phyloP scores from a whole-genome alignment of 306 rosid genomes.

The Rosa rugosa region DNA sequence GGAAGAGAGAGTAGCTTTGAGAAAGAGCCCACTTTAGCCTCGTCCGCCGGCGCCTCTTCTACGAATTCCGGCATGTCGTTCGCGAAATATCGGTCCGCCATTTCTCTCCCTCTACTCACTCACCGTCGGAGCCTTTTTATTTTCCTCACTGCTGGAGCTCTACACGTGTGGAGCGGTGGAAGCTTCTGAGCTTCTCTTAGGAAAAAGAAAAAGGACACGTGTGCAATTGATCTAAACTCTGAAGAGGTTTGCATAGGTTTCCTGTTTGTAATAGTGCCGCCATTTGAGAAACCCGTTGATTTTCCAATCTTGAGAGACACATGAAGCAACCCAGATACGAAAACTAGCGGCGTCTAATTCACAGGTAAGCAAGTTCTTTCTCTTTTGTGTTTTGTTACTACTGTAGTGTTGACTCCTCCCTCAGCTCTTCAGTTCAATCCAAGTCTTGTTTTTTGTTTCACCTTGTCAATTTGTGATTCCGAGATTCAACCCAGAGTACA shows the following conservation, averaged over 20 bases:
- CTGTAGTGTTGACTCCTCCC: no score
- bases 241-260: not conserved
- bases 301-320: not conserved
- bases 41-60: conserved; percentile 40
- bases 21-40: conserved; percentile 34
- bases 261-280: not conserved
- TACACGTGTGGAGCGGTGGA: not conserved
- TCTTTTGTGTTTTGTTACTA: no score
- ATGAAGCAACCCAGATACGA: not conserved
- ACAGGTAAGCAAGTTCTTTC: no score
- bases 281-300: not conserved
- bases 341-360: no score
- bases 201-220: not conserved
- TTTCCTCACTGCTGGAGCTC: not conserved
- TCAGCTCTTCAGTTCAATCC: no score
- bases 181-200: not conserved
- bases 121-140: not conserved
- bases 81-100: conserved; percentile 75
- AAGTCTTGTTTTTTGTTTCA: no score
- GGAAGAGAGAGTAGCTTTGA: conserved; percentile 57
- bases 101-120: conserved; percentile 10
- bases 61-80: conserved; percentile 59
- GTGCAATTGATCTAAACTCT: no score
- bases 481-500: no score
- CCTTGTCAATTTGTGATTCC: not conserved